phyloP scores from a whole-genome alignment of 2,329 filamentous ascomycete species.

The Monascus ruber region DNA sequence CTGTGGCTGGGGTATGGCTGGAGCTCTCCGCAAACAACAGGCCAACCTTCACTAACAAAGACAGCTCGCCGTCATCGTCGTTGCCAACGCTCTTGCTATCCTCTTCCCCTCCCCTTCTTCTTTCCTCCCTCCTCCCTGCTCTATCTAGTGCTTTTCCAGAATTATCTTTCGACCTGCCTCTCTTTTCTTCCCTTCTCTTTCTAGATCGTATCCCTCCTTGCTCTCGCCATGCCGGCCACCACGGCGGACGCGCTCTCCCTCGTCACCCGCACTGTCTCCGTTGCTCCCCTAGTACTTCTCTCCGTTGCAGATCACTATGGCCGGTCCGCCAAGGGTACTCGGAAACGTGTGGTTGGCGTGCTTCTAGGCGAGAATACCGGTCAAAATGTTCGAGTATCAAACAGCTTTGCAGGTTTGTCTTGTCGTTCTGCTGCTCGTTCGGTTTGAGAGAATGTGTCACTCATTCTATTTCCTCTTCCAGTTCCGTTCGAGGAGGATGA shows the following conservation, averaged over 20 bases:
- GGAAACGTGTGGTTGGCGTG: slow-evolving; percentile 84
- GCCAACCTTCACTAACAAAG: background rate
- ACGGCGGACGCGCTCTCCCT: slow-evolving; percentile 93
- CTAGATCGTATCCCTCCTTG: background rate
- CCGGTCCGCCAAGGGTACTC: slow-evolving; percentile 78
- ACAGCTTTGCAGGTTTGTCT: slow-evolving; percentile 86
- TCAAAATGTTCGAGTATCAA: slow-evolving; percentile 91
- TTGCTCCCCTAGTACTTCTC: slow-evolving; percentile 93
- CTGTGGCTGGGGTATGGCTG: too few species aligned
- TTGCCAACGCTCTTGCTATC: background rate
- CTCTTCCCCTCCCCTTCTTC: slow-evolving; percentile 1
- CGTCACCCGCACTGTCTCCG: slow-evolving; percentile 87
- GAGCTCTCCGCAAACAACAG: slow-evolving; percentile 8
- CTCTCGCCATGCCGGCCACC: slow-evolving; percentile 72
- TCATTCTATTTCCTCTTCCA: slow-evolving; percentile 29
- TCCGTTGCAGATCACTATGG: slow-evolving; percentile 98
- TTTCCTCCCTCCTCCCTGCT: slow-evolving; percentile 1
- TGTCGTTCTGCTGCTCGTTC: background rate
- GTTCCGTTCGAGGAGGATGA: slow-evolving; percentile 99
- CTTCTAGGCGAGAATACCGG: slow-evolving; percentile 92
- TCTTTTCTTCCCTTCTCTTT: background rate
- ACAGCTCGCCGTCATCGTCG: slow-evolving; percentile 1
- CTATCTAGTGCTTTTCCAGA: background rate
- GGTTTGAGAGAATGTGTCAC: slow-evolving; percentile 2
- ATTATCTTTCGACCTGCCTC: background rate